Evolutionary conservation across 164 flowering plant species (phyloP).

Genomic region (Umbilicus rupestris): DNA sequence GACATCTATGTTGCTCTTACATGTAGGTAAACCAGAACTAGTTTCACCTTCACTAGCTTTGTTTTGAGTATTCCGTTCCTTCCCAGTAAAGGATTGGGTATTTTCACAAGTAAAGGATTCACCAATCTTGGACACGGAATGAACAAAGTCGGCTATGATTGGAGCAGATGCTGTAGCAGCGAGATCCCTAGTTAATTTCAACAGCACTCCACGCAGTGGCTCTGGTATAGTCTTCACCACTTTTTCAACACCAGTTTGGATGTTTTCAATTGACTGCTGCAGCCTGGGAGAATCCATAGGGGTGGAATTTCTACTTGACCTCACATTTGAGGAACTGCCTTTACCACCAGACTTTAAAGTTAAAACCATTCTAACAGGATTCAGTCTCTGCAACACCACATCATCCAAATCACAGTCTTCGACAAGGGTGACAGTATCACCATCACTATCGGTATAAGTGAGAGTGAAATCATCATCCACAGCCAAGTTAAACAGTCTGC

Average conservation of each 20-base stretch:
- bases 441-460: constrained; percentile 77
- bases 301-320: constrained; percentile 43
- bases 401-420: constrained; percentile 74
- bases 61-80: constrained; percentile 11
- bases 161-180: constrained; percentile 43
- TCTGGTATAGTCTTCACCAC: constrained; percentile 43
- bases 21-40: background rate
- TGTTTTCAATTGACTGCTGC: constrained; percentile 17
- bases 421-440: constrained; percentile 60
- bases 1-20: background rate
- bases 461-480: constrained; percentile 46
- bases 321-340: constrained; percentile 16
- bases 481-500: constrained; percentile 41
- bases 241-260: constrained; percentile 27
- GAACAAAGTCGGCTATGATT: constrained; percentile 35
- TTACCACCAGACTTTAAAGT: constrained; percentile 19
- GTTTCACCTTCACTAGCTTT: background rate
- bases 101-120: constrained; percentile 17
- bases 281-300: constrained; percentile 30
- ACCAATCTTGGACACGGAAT: constrained; percentile 29
- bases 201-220: constrained; percentile 33
- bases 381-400: constrained; percentile 53
- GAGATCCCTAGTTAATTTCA: constrained; percentile 35
- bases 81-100: constrained; percentile 15
- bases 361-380: constrained; percentile 65